Percentiles rank a stretch among this genome's conserved stretches.
Conservation (phyloP, 208 protist genomes). For the Lotmaria passim region DNA sequence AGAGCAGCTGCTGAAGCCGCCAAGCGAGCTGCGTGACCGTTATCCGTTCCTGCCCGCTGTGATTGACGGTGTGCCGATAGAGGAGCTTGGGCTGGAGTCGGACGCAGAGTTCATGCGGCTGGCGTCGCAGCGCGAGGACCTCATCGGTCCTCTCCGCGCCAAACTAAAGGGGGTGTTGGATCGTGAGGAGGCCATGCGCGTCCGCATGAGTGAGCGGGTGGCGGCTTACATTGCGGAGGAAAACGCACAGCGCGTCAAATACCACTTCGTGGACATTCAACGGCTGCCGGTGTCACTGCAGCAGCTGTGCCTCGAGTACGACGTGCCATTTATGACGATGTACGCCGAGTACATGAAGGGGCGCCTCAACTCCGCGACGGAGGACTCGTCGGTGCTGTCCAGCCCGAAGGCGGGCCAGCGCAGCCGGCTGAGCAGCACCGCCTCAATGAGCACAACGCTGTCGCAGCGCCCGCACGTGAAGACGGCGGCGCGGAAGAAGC, state of each 20-base stretch:
- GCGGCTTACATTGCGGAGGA: constrained; percentile 38
- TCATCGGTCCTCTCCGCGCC: constrained; percentile 48
- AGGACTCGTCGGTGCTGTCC: constrained; percentile 15
- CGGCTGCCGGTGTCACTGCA: constrained; percentile 45
- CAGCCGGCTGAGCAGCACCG: constrained; percentile 22
- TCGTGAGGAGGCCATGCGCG: constrained; percentile 59
- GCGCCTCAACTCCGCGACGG: constrained; percentile 16
- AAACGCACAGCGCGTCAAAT: constrained; percentile 36
- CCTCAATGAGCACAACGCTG: constrained; percentile 4
- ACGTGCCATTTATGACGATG: constrained; percentile 36
- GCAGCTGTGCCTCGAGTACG: constrained; percentile 39
- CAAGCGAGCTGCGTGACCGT: constrained; percentile 46
- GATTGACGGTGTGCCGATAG: constrained; percentile 54
- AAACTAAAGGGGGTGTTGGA: constrained; percentile 47
- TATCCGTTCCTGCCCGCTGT: constrained; percentile 61
- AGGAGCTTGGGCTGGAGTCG: constrained; percentile 55
- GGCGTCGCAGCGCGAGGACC: constrained; percentile 62
- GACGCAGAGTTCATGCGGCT: constrained; percentile 61
- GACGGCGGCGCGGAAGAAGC: constrained; percentile 22
- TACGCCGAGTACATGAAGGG: constrained; percentile 36
- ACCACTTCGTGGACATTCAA: constrained; percentile 43
- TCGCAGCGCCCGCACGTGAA: constrained; percentile 26
- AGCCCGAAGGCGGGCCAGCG: constrained; percentile 6
- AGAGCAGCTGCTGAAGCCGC: constrained; percentile 43
- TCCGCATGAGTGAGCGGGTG: constrained; percentile 42